These are phyloP conservation scores for Pseudogymnoascus sp. DNA, from an alignment of 2,329 filamentous ascomycete genomes.

Conservation along the genomic window DNA sequence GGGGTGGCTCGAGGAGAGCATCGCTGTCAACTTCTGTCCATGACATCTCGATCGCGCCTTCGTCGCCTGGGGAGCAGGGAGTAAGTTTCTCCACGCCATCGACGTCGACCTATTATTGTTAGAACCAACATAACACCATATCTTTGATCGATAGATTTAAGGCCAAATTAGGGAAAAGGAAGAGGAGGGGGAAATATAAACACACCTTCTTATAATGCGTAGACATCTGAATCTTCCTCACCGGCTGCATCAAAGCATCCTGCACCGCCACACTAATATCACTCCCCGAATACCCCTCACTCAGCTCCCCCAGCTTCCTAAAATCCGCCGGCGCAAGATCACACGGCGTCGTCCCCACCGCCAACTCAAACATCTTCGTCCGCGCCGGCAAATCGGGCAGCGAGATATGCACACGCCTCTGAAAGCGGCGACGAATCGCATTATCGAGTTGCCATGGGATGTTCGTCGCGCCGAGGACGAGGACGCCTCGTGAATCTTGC, in stretches of 20 bases:
- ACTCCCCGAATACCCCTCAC: slow-evolving; percentile 90
- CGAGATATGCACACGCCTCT: slow-evolving; percentile 90
- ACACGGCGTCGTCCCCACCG: slow-evolving; percentile 88
- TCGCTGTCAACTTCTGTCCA: slow-evolving; percentile 85
- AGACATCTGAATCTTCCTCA: slow-evolving; percentile 91
- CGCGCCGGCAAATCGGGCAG: slow-evolving; percentile 80
- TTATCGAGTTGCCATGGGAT: slow-evolving; percentile 98
- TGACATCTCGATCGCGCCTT: slow-evolving; percentile 81
- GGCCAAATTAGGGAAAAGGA: neutral
- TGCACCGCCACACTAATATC: slow-evolving; percentile 96
- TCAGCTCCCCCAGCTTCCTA: slow-evolving; percentile 67
- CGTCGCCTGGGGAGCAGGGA: slow-evolving; percentile 88
- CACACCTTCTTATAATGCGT: slow-evolving; percentile 92
- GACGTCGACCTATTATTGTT: slow-evolving; percentile 51
- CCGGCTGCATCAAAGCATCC: slow-evolving; percentile 93
- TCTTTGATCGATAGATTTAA: too few relatives aligned
- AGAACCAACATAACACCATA: neutral
- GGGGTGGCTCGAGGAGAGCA: slow-evolving; percentile 73
- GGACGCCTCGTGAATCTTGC: slow-evolving; percentile 85
- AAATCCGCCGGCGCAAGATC: slow-evolving; percentile 72
- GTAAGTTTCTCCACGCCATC: slow-evolving; percentile 65
- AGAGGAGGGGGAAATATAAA: neutral
- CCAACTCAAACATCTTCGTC: slow-evolving; percentile 86
- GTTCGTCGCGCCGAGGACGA: slow-evolving; percentile 94
- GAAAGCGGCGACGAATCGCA: slow-evolving; percentile 91